These are phyloP conservation scores for Bullera alba DNA, from an alignment of 768 basidiomycete genomes.

Conservation along the genomic window DNA sequence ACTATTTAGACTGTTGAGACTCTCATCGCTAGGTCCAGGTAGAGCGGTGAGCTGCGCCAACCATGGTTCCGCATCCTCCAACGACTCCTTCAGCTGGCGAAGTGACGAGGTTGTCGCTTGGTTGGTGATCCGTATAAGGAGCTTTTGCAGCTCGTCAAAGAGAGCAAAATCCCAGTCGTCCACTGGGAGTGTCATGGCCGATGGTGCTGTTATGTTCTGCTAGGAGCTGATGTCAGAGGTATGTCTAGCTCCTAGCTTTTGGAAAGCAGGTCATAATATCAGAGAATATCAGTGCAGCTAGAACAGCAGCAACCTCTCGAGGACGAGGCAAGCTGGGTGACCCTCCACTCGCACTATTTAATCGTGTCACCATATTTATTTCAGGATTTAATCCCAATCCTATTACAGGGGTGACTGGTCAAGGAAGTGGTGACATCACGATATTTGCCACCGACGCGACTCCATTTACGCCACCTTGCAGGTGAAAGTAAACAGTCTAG, in stretches of 20 bases:
- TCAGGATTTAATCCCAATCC: background rate
- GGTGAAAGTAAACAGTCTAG: too few species aligned
- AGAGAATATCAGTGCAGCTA: too few species aligned
- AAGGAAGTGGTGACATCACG: background rate
- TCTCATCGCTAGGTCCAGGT: constrained; percentile 24
- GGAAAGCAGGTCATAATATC: too few species aligned
- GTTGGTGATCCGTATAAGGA: constrained; percentile 20
- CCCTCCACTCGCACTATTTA: too few species aligned
- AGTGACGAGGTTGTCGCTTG: constrained; percentile 26
- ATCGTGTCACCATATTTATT: background rate
- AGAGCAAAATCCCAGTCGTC: constrained; percentile 29
- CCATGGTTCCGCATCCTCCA: constrained; percentile 38
- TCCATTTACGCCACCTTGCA: too few species aligned
- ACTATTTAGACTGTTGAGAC: too few species aligned
- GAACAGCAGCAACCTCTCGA: too few species aligned
- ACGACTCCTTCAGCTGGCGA: constrained; percentile 17
- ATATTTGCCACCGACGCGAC: background rate
- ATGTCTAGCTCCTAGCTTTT: too few species aligned
- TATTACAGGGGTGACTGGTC: background rate
- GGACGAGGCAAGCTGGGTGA: too few species aligned
- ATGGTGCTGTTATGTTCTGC: too few species aligned
- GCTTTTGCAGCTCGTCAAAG: constrained; percentile 32
- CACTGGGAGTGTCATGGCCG: constrained; percentile 3
- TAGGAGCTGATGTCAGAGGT: too few species aligned
- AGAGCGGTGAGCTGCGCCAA: constrained; percentile 18